phyloP scores from a whole-genome alignment of 2,329 filamentous ascomycete species.

The Alternaria postmessia region DNA sequence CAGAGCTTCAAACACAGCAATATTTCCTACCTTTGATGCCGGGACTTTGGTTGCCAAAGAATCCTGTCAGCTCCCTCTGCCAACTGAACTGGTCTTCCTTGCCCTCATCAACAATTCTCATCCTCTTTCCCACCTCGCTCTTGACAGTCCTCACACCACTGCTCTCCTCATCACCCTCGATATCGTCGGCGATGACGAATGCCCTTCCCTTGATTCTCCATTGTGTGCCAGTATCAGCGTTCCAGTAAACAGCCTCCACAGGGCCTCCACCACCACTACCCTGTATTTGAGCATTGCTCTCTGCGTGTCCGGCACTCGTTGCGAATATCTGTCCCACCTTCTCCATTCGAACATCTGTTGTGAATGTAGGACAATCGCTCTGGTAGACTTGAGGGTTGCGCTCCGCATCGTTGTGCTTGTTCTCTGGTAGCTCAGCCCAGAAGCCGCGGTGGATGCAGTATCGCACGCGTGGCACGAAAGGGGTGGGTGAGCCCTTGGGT shows the following conservation, averaged over 20 bases:
- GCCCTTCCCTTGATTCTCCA: conserved; percentile 84
- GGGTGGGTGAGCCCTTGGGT: conserved; percentile 51
- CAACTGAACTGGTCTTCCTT: conserved; percentile 73
- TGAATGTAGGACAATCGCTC: conserved; percentile 82
- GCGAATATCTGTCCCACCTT: conserved; percentile 78
- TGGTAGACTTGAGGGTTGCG: conserved; percentile 75
- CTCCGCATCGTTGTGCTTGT: conserved; percentile 75
- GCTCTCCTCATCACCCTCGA: conserved; percentile 63
- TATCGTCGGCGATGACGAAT: conserved; percentile 76
- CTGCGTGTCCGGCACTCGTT: conserved; percentile 57
- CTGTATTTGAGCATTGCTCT: conserved; percentile 52
- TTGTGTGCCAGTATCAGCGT: conserved; percentile 73
- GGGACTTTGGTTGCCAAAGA: conserved; percentile 89
- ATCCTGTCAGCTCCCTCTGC: conserved; percentile 78
- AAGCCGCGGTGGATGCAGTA: conserved; percentile 88
- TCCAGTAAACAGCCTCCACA: conserved; percentile 88
- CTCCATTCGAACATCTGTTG: conserved; percentile 86
- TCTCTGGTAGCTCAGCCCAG: conserved; percentile 76
- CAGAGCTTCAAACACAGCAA: background rate
- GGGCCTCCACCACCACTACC: conserved; percentile 70
- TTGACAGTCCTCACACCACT: conserved; percentile 67
- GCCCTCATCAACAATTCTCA: conserved; percentile 63
- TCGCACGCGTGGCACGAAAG: conserved; percentile 67
- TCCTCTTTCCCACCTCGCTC: conserved; percentile 67
- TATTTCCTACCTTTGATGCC: conserved; percentile 70